Evolutionary conservation across 352 stramenopile genomes (phyloP), one percentile per base, ranked within the genome.

Genomic region (Phytopythium montanum): DNA sequence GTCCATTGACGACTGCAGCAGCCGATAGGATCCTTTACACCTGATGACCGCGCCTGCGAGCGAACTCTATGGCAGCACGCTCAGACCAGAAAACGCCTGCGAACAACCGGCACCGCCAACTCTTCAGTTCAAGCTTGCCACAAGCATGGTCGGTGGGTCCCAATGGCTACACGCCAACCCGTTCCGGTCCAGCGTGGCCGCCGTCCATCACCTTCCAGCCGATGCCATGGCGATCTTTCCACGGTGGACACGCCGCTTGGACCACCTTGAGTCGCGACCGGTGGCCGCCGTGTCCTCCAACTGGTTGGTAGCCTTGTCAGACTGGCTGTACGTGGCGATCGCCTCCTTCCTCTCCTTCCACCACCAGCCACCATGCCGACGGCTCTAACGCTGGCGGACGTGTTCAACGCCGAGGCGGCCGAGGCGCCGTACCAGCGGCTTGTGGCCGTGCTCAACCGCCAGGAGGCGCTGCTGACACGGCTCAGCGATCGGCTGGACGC

Each of bases 371-470:
- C 50, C 29, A 34, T 57, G 25, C 55, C 48, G 10, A 45, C 31
- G 0, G 38, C 59, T 2, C 54, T 76, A 51, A 65, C 71, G 44
- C 66, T 87, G 16, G 44, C 60, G 38, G 76, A 90, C 18, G 60
- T 90, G 19, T 90, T 86, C 61, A 69, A 87, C 41, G 75, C 73
- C 5, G 67, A 79, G 41, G 76, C 76, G 2, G 63, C 75, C 3
- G 69, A 86, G 41, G 70, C 64, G 9, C 72, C 78, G 19, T 77
- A 77, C 63, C 72, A 83, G 56, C 70, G 78, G 1, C 76, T 90
- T 19, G 79, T 87, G 23, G 70, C 76, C n/a, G 71, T 83, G 41
- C 73, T 90, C 53, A 90, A 90, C 60, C 51, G 66, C 9, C 81
- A 90, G 58, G 65, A 79, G 9, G 50, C 58, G 53, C 60, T 72